phyloP scores from a whole-genome alignment of 2,329 filamentous ascomycete genomes.

The Fusarium miscanthi region DNA sequence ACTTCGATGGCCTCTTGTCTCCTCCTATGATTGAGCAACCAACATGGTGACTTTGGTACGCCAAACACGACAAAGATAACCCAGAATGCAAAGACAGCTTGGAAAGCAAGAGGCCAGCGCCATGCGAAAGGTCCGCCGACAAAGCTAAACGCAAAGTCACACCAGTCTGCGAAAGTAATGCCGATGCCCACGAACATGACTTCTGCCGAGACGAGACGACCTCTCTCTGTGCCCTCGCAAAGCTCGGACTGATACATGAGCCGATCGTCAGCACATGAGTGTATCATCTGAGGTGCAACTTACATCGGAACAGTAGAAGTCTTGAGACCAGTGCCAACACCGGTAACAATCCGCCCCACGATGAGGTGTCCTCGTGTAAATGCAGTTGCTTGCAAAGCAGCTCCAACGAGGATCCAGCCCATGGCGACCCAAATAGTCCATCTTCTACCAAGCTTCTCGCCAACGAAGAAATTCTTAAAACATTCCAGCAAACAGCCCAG shows the following conservation, averaged over 20 bases:
- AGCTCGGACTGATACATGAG: conserved; percentile 49
- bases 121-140: conserved; percentile 42
- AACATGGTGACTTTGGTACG: conserved; percentile 55
- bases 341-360: conserved; percentile 60
- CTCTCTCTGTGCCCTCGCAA: conserved; percentile 56
- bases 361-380: conserved; percentile 60
- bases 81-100: conserved; percentile 50
- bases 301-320: conserved; percentile 53
- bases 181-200: conserved; percentile 54
- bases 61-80: conserved; percentile 50
- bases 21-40: conserved; percentile 52
- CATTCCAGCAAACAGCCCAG: conserved; percentile 58
- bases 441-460: conserved; percentile 61
- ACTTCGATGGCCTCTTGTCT: conserved; percentile 51
- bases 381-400: conserved; percentile 65
- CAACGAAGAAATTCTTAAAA: conserved; percentile 59
- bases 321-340: conserved; percentile 59
- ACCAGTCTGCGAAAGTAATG: conserved; percentile 57
- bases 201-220: conserved; percentile 63
- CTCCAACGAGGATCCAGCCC: conserved; percentile 67
- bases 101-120: conserved; percentile 46
- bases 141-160: conserved; percentile 50
- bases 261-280: too few relatives aligned
- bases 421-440: conserved; percentile 67
- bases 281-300: background rate